Conservation (phyloP, 2,329 filamentous ascomycete genomes). For the Cladosporium sp. region DNA sequence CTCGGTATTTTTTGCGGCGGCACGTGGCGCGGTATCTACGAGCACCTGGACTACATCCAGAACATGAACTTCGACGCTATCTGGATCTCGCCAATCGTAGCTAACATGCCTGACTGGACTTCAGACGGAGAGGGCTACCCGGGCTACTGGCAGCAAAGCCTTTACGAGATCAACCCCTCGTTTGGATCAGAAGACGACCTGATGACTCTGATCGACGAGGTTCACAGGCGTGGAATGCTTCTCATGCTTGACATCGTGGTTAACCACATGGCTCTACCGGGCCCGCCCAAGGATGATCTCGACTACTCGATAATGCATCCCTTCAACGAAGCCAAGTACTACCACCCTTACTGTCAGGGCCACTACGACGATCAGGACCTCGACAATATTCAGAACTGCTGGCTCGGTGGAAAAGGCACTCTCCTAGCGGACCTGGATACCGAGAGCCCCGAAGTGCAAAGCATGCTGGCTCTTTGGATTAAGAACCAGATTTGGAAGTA, state of each 20-base stretch:
- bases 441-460: constrained; percentile 31
- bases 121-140: constrained; percentile 34
- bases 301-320: constrained; percentile 26
- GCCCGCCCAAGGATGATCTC: constrained; percentile 5
- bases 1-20: constrained; percentile 31
- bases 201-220: constrained; percentile 32
- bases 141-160: constrained; percentile 39
- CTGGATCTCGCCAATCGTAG: constrained; percentile 32
- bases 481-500: constrained; percentile 35
- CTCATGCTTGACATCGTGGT: constrained; percentile 45
- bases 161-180: constrained; percentile 38
- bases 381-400: constrained; percentile 30
- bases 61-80: constrained; percentile 36
- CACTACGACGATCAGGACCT: constrained; percentile 43
- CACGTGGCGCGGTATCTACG: constrained; percentile 33
- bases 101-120: constrained; percentile 22
- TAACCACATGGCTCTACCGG: constrained; percentile 31
- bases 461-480: constrained; percentile 34
- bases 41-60: constrained; percentile 36
- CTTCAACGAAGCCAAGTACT: constrained; percentile 31
- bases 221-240: constrained; percentile 39
- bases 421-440: constrained; percentile 41
- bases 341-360: constrained; percentile 49
- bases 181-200: constrained; percentile 40
- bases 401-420: constrained; percentile 42